Base-by-base conservation (phyloP, 768 basidiomycete genomes). In the Tylopilus plumbeoviolaceoides region DNA sequence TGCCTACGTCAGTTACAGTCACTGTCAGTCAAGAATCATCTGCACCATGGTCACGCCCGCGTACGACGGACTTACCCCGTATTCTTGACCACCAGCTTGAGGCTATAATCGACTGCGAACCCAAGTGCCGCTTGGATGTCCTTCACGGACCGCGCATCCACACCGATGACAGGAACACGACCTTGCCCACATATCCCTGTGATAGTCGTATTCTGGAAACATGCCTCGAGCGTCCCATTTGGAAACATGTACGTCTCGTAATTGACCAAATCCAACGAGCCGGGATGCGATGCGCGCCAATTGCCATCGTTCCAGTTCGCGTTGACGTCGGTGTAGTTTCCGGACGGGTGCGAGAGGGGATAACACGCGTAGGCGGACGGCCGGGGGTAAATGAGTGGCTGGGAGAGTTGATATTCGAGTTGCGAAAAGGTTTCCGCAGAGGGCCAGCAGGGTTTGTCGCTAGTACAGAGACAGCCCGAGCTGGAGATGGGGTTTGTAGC, bases 151-250 rank as follows among this genome's bases (percentile, higher is more conserved):
- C 23, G 23, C 23, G 23, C 23, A 23, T 23, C 23, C 23, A 23
- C 23, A 23, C 23, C 23, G 23, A 23, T 23, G 23, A 23, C 23
- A 23, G 23, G 23, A 23, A 23, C 60, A 3, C 43, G 47, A 1
- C 59, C 64, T 47, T 62, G 62, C 5, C 40, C 53, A 47, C 66
- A 68, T 15, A 25, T 44, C 7, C 47, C 54, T 5, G 47, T 48
- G 45, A 69, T 46, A 5, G 46, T 49, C 21, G 73, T 73, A 25
- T 76, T 69, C 45, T 75, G 27, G 9, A 59, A 65, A 39, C 57
- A 65, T 17, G 48, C 73, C 53, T 74, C 74, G 44, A 79, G 75
- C 40, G 76, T 79, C 28, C 74, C 78, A 57, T 78, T 79, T 5
- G 23, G 23, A 23, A 23, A 23, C 23, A 23, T 23, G 23, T 23